Base-by-base conservation (phyloP, 768 basidiomycete species). In the Mycena capillaripes region DNA sequence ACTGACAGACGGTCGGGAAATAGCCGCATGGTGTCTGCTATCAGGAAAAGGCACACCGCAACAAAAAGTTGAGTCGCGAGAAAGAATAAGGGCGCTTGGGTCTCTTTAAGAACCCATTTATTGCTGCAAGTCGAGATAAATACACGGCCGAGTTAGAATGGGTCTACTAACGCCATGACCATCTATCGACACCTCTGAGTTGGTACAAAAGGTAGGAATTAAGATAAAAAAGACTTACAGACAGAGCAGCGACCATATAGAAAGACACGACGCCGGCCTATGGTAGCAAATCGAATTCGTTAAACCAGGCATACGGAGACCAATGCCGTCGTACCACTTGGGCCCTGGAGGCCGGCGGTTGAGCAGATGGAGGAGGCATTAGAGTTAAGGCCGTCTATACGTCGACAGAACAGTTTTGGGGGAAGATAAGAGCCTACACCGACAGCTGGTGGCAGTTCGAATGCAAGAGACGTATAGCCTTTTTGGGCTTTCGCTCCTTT, bases 31-130 rank as follows among this genome's bases (percentile, higher is more conserved):
- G 86, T 75, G 78, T 93, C 90, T 1, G 90, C 89, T n/a, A 86
- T 74, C 23, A 92, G 81, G 82, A 97, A 94, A 14, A 97, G 88
- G 12, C 91, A 38, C 32, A 95, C 91, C 10, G 96, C 96, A 63
- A 97, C 95, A 57, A 89, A 73, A 12, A 97, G 88, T 78, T 97
- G 96, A 2, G 87, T 84, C 83, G 93, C 91, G 19, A 97, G 87
- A 87, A 97, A 97, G 85, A 97, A 97, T 2, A 97, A 86, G 0
- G 96, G 96, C 3, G 89, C 89, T 17, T 86, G 79, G 21, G 95
- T 94, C 25, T 83, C 82, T 79, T 93, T 92, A 32, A 97, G 86
- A 16, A 97, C 96, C 95, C 94, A 95, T 93, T 97, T 96, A 77
- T 96, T 96, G 44, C 94, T 95, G 81, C 2, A 67, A 48, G 17